These are phyloP conservation scores for Scheffersomyces stipitis DNA, from an alignment of 805 yeast genomes.

Conservation along the genomic window DNA sequence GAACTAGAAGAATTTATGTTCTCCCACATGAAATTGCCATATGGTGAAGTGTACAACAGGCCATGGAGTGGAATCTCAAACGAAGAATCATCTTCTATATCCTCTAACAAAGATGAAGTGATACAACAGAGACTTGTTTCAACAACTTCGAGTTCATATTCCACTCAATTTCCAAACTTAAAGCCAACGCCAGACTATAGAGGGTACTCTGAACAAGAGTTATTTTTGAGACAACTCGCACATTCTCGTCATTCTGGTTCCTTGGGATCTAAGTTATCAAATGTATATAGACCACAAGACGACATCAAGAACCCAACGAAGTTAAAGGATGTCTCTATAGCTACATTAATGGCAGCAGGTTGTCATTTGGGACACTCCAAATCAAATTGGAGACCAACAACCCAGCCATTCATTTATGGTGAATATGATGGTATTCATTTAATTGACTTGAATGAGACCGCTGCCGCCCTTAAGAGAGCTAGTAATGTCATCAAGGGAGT, in stretches of 20 bases:
- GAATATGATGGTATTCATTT: slow-evolving; percentile 87
- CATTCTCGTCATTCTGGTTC: slow-evolving; percentile 54
- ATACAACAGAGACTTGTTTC: slow-evolving; percentile 22
- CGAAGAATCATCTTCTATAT: neutral
- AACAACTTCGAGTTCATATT: slow-evolving; percentile 31
- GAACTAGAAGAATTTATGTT: slow-evolving; percentile 40
- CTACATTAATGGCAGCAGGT: slow-evolving; percentile 83
- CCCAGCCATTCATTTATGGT: slow-evolving; percentile 86
- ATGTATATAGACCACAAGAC: slow-evolving; percentile 69
- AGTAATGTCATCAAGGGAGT: slow-evolving; percentile 82
- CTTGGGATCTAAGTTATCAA: slow-evolving; percentile 63
- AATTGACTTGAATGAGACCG: slow-evolving; percentile 85
- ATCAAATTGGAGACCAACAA: slow-evolving; percentile 71
- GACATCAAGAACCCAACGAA: slow-evolving; percentile 61
- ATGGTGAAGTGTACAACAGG: slow-evolving; percentile 22
- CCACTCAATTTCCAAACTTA: slow-evolving; percentile 56
- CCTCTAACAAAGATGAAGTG: slow-evolving; percentile 8
- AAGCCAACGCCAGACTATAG: slow-evolving; percentile 58
- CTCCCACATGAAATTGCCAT: slow-evolving; percentile 33
- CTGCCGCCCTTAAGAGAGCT: slow-evolving; percentile 74
- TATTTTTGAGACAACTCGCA: slow-evolving; percentile 69
- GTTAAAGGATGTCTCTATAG: slow-evolving; percentile 58
- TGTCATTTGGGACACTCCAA: slow-evolving; percentile 94
- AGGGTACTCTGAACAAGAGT: slow-evolving; percentile 76
- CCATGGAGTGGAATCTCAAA: slow-evolving; percentile 30